Evolutionary conservation across 257 asterid genomes (phyloP).

Genomic region (Forsythia suspensa): DNA sequence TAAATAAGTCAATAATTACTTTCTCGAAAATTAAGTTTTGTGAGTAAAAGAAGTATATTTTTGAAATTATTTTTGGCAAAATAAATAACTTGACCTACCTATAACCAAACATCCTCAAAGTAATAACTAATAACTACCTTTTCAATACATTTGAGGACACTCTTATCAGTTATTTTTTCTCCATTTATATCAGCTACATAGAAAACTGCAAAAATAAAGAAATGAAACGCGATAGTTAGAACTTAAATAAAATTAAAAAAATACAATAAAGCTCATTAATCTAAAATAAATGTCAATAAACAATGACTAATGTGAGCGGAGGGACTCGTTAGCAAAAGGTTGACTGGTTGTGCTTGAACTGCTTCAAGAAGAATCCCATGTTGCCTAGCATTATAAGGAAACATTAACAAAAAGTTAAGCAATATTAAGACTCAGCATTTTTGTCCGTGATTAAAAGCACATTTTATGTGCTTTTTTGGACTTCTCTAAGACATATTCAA

Average conservation of each 20-base stretch:
- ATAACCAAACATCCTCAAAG: no score
- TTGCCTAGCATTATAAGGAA: conserved; percentile 65
- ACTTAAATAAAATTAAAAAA: neutral
- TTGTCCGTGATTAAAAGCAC: no score
- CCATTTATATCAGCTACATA: conserved; percentile 91
- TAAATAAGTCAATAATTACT: no score
- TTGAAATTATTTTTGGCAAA: no score
- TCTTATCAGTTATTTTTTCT: conserved; percentile 81
- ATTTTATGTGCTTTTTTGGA: no score
- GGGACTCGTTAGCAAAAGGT: conserved; percentile 15
- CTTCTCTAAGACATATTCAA: no score
- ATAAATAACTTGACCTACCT: no score
- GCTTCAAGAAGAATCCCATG: conserved; percentile 92
- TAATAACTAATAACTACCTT: conserved; percentile 46
- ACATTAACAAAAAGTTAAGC: neutral
- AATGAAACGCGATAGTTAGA: conserved; percentile 35
- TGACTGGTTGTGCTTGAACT: conserved; percentile 39
- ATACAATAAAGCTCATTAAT: neutral
- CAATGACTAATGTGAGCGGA: neutral
- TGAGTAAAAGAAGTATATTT: no score
- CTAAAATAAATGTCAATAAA: neutral
- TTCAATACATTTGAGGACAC: conserved; percentile 78
- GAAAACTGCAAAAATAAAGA: conserved; percentile 59
- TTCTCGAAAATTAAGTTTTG: no score
- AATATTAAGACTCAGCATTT: neutral